These are phyloP conservation scores for Globisporangium nagaii DNA, from an alignment of 352 stramenopile genomes.

Conservation along the genomic window DNA sequence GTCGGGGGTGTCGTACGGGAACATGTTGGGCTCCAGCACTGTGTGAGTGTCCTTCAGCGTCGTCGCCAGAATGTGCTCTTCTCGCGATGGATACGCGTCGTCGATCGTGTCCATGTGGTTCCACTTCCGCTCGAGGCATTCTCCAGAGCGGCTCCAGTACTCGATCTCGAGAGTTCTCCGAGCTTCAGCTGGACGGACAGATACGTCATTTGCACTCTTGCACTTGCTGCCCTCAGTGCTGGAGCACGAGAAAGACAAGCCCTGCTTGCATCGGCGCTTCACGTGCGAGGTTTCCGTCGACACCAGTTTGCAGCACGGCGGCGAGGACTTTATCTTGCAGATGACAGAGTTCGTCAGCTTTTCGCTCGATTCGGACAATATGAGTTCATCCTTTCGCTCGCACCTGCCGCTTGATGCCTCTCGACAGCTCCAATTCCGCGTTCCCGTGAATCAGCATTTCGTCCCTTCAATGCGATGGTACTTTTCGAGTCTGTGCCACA, in stretches of 20 bases:
- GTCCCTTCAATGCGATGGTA: not conserved
- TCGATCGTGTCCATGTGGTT: constrained; percentile 23
- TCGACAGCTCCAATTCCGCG: not conserved
- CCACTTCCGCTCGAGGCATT: constrained; percentile 26
- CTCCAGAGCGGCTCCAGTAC: constrained; percentile 24
- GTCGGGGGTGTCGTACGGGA: constrained; percentile 19
- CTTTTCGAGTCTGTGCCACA: not conserved
- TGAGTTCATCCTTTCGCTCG: not conserved
- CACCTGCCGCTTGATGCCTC: not conserved
- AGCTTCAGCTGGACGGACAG: not conserved
- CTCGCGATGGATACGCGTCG: constrained; percentile 6
- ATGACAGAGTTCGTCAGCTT: not conserved
- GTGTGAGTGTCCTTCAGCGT: constrained; percentile 10
- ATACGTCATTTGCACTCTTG: not conserved
- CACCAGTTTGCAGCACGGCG: not conserved
- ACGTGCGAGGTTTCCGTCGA: not conserved
- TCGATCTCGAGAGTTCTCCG: constrained; percentile 16
- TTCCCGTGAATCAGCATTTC: not conserved
- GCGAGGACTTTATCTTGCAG: not conserved
- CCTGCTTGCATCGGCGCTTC: not conserved
- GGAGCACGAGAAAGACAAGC: not conserved
- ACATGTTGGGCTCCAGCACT: constrained; percentile 26
- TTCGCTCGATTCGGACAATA: too few species aligned
- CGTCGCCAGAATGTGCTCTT: constrained; percentile 24
- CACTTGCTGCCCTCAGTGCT: not conserved